Base-by-base conservation (phyloP, 2,329 filamentous ascomycete genomes). In the Diplocarpon rosae region DNA sequence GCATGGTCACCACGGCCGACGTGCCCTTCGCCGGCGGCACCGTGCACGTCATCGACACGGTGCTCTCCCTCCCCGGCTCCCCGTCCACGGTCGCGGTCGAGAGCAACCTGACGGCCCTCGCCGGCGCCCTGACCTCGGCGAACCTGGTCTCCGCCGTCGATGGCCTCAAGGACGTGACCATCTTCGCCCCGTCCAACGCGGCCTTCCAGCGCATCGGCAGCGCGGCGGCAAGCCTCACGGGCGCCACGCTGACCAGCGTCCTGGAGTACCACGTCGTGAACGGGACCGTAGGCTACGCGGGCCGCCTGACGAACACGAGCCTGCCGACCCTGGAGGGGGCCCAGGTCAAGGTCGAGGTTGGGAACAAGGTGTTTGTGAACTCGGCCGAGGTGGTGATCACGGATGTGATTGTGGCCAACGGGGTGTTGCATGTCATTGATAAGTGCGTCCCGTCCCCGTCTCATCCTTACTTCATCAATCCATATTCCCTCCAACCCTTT, bases 161-260 rank as follows among this genome's bases (percentile, higher is more conserved):
- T 27, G 52, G 49, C n/a, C 62, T 67, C 9, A 51, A 52, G 10
- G 75, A 79, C 55, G 65, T 80, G 43, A 80, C 77, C 11, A 67
- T 64, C 47, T 56, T 63, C 27, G 59, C 60, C 2, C 62, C 61
- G 6, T 57, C 49, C 15, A 59, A 63, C 34, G 53, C 54, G 3
- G 62, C 62, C 11, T 62, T 64, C 46, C 47, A 59, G 36, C 49
- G 55, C 4, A 59, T 65, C 15, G 58, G 58, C 11, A 56, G 55
- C 5, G 52, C 57, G 47, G 29, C 52, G 61, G 8, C 49, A 50
- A 53, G 36, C 50, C 61, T 13, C 2, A 47, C 30, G 11, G 30
- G n/a, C 7, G 43, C 59, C 7, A 50, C 62, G 2, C 39, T 51
- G 13, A 39, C 47, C 8, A 51, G 7, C 4, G 20, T 63, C 12